These are phyloP conservation scores for Hysterangium stoloniferum DNA, from an alignment of 768 basidiomycete species.

Conservation along the genomic window DNA sequence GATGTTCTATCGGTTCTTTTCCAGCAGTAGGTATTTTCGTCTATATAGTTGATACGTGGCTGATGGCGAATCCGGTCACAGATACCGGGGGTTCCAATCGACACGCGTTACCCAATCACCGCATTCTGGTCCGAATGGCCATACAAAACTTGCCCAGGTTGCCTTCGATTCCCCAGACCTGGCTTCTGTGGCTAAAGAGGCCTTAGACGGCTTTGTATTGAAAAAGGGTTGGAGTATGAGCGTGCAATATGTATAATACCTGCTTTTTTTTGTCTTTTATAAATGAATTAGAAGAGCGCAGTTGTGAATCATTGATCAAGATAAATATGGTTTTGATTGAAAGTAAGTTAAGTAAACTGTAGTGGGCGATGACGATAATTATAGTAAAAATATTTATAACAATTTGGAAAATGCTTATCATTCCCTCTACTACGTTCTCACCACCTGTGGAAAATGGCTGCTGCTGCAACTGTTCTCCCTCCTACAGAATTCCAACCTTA, in stretches of 20 bases:
- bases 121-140: conserved; percentile 55
- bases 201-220: conserved; percentile 76
- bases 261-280: too few relatives aligned
- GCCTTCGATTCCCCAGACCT: conserved; percentile 69
- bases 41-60: conserved; percentile 3
- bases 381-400: background rate
- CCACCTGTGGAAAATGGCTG: conserved; percentile 28
- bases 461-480: conserved; percentile 37
- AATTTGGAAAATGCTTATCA: background rate
- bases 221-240: conserved; percentile 84
- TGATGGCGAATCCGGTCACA: conserved; percentile 22
- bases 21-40: conserved; percentile 75
- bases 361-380: background rate
- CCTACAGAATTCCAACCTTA: conserved; percentile 47
- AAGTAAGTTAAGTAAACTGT: too few relatives aligned
- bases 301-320: too few relatives aligned
- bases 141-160: conserved; percentile 73
- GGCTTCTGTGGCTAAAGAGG: conserved; percentile 71
- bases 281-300: too few relatives aligned
- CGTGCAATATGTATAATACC: conserved; percentile 55
- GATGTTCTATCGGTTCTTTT: conserved; percentile 82
- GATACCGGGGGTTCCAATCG: conserved; percentile 77
- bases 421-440: background rate
- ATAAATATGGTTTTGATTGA: too few relatives aligned
- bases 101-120: conserved; percentile 65